Percentiles rank a stretch among this genome's conserved stretches.
phyloP scores from a whole-genome alignment of 2,329 filamentous ascomycete species.

The Neonectria sp. region DNA sequence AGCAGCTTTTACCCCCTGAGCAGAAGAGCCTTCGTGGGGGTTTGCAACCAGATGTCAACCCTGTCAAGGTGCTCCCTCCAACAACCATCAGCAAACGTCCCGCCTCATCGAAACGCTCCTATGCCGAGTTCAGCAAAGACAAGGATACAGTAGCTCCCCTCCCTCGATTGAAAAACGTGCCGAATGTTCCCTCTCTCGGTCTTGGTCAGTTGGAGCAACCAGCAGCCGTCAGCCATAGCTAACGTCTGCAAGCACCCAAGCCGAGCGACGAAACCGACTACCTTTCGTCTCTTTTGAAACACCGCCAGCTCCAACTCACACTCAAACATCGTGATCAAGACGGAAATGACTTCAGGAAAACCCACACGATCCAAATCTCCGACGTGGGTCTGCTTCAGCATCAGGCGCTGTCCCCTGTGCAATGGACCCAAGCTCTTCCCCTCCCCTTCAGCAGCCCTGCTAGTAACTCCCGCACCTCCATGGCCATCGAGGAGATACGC shows the following conservation, averaged over 20 bases:
- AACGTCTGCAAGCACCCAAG: slow-evolving; percentile 29
- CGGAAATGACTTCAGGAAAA: not conserved
- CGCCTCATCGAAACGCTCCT: slow-evolving; percentile 4
- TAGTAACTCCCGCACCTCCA: slow-evolving; percentile 22
- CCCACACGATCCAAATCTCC: slow-evolving; percentile 37
- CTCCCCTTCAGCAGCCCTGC: slow-evolving; percentile 26
- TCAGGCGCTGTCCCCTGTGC: slow-evolving; percentile 28
- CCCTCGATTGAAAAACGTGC: not conserved
- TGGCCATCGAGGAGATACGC: slow-evolving; percentile 22
- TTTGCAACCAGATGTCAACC: not conserved
- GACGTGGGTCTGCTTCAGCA: slow-evolving; percentile 41
- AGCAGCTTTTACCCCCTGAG: not conserved
- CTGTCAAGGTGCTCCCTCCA: not conserved
- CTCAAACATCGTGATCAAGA: slow-evolving; percentile 19
- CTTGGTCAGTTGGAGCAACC: slow-evolving; percentile 29
- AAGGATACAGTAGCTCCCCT: not conserved
- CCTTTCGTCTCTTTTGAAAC: slow-evolving; percentile 35
- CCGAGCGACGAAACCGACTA: slow-evolving; percentile 34
- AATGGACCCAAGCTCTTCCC: slow-evolving; percentile 32
- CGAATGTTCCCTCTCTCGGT: slow-evolving; percentile 25
- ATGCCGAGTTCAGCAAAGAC: slow-evolving; percentile 6
- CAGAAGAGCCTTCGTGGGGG: not conserved
- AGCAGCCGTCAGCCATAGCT: not conserved
- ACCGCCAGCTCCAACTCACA: slow-evolving; percentile 32
- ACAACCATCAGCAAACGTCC: not conserved